Evolutionary conservation across 306 rosid genomes (phyloP).

Genomic region (Cyamopsis tetragonoloba): DNA sequence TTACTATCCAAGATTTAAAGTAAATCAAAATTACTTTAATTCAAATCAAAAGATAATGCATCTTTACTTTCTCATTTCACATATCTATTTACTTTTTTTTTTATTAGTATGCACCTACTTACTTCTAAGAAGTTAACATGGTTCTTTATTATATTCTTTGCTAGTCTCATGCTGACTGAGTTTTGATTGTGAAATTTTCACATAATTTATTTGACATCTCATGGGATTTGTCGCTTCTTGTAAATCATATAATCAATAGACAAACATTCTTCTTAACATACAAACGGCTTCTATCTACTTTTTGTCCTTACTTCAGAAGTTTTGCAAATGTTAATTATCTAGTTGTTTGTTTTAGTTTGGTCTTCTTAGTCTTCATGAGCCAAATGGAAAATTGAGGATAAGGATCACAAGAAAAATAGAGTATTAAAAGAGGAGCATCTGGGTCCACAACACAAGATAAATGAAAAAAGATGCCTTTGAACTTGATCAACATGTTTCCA

Average conservation of each 20-base stretch:
- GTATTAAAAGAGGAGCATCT: not conserved
- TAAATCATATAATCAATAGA: not conserved
- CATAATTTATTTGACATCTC: not conserved
- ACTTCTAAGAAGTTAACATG: not conserved
- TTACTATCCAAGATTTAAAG: no score
- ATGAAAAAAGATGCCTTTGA: conserved; percentile 29
- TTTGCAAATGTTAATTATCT: conserved; percentile 18
- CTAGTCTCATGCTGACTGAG: not conserved
- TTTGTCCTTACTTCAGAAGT: not conserved
- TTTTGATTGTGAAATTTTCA: not conserved
- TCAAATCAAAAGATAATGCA: no score
- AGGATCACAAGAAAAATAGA: conserved; percentile 24
- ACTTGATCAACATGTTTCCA: conserved; percentile 13
- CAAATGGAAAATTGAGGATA: conserved; percentile 23
- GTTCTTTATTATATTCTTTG: conserved; percentile 1
- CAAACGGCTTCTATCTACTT: not conserved
- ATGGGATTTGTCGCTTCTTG: conserved; percentile 8
- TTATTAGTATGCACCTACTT: no score
- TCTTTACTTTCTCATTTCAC: no score
- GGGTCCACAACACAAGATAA: conserved; percentile 20
- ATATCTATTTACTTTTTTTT: no score
- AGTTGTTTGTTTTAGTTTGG: conserved; percentile 16
- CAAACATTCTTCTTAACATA: not conserved
- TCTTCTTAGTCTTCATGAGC: conserved; percentile 21
- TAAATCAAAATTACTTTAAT: no score